Evolutionary conservation across 192 early-diverging fungal genomes (phyloP).

Genomic region (Coemansia asiatica): DNA sequence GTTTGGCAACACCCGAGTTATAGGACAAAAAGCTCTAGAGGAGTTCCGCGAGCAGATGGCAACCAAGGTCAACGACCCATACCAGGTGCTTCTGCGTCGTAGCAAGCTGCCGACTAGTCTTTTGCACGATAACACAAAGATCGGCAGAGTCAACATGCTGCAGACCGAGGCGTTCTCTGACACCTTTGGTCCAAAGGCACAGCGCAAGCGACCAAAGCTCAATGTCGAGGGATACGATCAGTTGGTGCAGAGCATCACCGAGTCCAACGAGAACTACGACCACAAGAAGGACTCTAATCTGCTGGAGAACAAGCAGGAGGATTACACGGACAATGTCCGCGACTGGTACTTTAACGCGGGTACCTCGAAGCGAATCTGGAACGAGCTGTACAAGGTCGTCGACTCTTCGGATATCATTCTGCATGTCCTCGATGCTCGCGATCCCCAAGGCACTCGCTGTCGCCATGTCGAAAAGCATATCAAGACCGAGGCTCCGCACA

Average conservation of each 20-base stretch:
- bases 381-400: slow-evolving; percentile 97
- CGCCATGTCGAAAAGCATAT: slow-evolving; percentile 87
- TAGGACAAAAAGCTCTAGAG: slow-evolving; percentile 91
- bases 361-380: slow-evolving; percentile 97
- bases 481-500: slow-evolving; percentile 90
- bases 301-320: slow-evolving; percentile 70
- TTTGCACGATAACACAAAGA: slow-evolving; percentile 71
- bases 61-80: slow-evolving; percentile 87
- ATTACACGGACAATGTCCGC: slow-evolving; percentile 71
- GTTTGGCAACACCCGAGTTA: slow-evolving; percentile 98
- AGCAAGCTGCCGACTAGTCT: slow-evolving; percentile 97
- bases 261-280: slow-evolving; percentile 64
- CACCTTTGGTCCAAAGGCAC: slow-evolving; percentile 94
- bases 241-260: slow-evolving; percentile 67
- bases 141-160: slow-evolving; percentile 82
- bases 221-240: slow-evolving; percentile 73
- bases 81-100: slow-evolving; percentile 88
- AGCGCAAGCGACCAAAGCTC: slow-evolving; percentile 93
- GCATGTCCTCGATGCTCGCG: slow-evolving; percentile 97
- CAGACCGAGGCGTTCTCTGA: slow-evolving; percentile 90
- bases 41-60: slow-evolving; percentile 90
- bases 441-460: slow-evolving; percentile 96
- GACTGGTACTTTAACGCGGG: slow-evolving; percentile 92
- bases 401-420: slow-evolving; percentile 95
- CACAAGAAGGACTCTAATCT: slow-evolving; percentile 72